A percentile compares a stretch with the other conserved stretches of the same genome.
phyloP scores from a whole-genome alignment of 768 basidiomycete genomes.

The Tulasnella sp. region DNA sequence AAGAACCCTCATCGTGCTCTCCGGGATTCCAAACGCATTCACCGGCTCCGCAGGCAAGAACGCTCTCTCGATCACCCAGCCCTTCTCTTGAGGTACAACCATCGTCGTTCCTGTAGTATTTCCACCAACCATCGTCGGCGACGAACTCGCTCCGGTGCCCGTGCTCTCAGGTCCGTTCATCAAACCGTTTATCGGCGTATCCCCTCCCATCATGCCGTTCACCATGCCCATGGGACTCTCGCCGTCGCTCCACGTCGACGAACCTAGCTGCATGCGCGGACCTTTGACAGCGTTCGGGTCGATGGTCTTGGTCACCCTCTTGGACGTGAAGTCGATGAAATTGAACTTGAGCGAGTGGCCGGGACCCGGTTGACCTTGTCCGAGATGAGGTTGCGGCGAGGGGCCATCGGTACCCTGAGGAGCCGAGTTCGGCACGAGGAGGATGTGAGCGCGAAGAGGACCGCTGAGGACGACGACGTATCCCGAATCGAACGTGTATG shows the following conservation, averaged over 20 bases:
- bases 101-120: slow-evolving; percentile 1
- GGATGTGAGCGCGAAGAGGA: slow-evolving; percentile 64
- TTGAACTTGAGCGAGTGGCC: slow-evolving; percentile 58
- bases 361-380: slow-evolving; percentile 25
- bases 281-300: slow-evolving; percentile 61
- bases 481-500: slow-evolving; percentile 73
- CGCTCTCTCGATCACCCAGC: slow-evolving; percentile 56
- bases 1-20: slow-evolving; percentile 83
- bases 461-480: slow-evolving; percentile 75
- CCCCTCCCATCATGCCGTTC: slow-evolving; percentile 39
- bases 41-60: slow-evolving; percentile 78
- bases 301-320: slow-evolving; percentile 68
- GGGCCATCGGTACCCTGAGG: slow-evolving; percentile 18
- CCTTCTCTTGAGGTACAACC: slow-evolving; percentile 9
- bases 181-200: slow-evolving; percentile 13
- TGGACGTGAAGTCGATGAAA: slow-evolving; percentile 69
- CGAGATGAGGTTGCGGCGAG: slow-evolving; percentile 34
- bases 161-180: slow-evolving; percentile 22
- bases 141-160: slow-evolving; percentile 25
- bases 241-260: slow-evolving; percentile 34
- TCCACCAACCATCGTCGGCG: slow-evolving; percentile 25
- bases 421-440: slow-evolving; percentile 36
- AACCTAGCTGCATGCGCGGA: slow-evolving; percentile 33
- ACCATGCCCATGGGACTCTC: slow-evolving; percentile 50
- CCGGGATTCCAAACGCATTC: slow-evolving; percentile 83